A percentile compares a stretch with the other conserved stretches of the same genome.
These are phyloP conservation scores for Vaccinium macrocarpon DNA, from an alignment of 148 eudicot species.

Conservation along the genomic window DNA sequence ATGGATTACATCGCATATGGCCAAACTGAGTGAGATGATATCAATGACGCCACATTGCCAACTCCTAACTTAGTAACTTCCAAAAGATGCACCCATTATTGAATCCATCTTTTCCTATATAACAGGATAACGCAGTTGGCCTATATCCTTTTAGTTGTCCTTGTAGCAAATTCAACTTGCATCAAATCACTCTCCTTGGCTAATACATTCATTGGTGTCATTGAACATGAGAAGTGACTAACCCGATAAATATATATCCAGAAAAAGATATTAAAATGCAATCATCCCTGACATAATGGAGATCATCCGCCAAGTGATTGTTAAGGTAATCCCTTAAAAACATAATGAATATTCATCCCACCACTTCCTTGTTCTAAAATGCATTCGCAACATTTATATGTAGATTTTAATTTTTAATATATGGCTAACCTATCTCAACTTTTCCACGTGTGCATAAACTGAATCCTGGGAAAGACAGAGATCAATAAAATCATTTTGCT, in stretches of 20 bases:
- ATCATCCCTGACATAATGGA: background rate
- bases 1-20: background rate
- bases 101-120: background rate
- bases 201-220: background rate
- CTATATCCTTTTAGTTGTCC: background rate
- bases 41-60: background rate
- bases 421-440: background rate
- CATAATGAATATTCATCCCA: background rate
- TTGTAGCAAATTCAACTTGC: slow-evolving; percentile 4
- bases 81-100: background rate
- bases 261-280: background rate
- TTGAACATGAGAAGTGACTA: background rate
- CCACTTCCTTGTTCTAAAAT: background rate
- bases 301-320: background rate
- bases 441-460: background rate
- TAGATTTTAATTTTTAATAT: background rate
- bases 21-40: background rate
- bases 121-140: no score
- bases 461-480: background rate
- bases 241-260: background rate
- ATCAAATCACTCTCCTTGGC: background rate
- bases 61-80: background rate
- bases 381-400: background rate
- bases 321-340: background rate
- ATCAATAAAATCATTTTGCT: background rate